A percentile compares a stretch with the other conserved stretches of the same genome.
Conservation (phyloP, 768 basidiomycete species). For the Scleroderma citrinum region DNA sequence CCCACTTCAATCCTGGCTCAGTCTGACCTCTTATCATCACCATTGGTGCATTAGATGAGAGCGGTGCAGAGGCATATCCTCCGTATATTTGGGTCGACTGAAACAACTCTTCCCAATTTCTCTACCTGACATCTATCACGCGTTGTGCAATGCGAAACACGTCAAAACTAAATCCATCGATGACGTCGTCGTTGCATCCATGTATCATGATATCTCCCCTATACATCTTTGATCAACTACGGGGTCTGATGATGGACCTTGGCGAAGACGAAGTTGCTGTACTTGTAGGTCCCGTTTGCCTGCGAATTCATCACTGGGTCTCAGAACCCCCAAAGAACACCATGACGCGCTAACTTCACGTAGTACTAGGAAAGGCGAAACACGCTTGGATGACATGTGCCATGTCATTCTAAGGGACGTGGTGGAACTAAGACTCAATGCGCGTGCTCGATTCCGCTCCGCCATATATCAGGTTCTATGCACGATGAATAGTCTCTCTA, state of each 20-base stretch:
- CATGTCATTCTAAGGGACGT: not conserved
- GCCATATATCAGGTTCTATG: not conserved
- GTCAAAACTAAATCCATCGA: not conserved
- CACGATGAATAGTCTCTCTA: not conserved
- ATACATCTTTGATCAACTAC: not conserved
- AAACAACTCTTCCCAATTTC: slow-evolving; percentile 22
- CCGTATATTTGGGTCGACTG: not conserved
- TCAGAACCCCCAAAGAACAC: not conserved
- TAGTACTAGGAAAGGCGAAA: too few species aligned
- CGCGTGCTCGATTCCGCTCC: not conserved
- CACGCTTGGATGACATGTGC: slow-evolving; percentile 1
- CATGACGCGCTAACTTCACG: not conserved
- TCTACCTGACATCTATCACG: not conserved
- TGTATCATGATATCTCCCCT: not conserved
- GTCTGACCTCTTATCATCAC: slow-evolving; percentile 9
- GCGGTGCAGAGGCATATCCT: slow-evolving; percentile 12
- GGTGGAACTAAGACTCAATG: not conserved
- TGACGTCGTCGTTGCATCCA: not conserved
- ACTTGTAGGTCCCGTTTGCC: not conserved
- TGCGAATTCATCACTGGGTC: slow-evolving; percentile 1
- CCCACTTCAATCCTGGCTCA: too few species aligned
- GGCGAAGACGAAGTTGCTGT: not conserved
- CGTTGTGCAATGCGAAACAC: not conserved
- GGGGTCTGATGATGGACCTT: not conserved
- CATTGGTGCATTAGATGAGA: too few species aligned